Evolutionary conservation across 2,329 filamentous ascomycete species (phyloP), one percentile per base, ranked within the genome.

Genomic region (Xylariaceae sp.): DNA sequence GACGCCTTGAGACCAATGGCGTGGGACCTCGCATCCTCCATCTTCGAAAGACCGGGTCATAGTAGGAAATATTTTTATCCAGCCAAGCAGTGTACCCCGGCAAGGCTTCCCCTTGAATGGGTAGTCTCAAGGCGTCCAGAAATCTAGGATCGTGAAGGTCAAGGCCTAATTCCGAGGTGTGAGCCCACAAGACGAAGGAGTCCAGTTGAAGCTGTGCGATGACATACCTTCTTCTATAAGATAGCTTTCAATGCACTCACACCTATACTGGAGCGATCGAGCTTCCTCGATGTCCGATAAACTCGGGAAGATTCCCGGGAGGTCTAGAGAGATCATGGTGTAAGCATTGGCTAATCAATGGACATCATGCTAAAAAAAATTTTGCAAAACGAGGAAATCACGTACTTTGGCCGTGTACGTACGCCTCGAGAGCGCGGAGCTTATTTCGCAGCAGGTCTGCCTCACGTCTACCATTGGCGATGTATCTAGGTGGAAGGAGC

Each of bases 231-330:
- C 66, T 15, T 75, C 72, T 53, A 78, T 62, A 58, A 77, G 76
- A 48, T 72, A 73, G 45, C 69, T 70, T 59, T 82, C 77, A 47
- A 82, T 74, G 62, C 76, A 80, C 65, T 82, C 79, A 65, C 78
- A 81, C 56, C 75, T 75, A 58, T 82, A 79, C 62, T 82, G 79
- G 46, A 82, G 66, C 35, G 72, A 70, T 48, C 79, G 72, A 22
- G 79, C 79, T 62, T 82, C 80, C 63, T 82, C 79, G 19, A 74
- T 70, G 54, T 80, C 76, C 46, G 77, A 82, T 47, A 80, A 64
- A 54, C 71, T 66, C 19, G 74, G 72, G 42, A 75, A 61, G 53
- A 64, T 66, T 39, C 67, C 64, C 31, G 66, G 61, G 42, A 75
- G 54, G 47, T 71, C 73, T 75, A 60, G 33, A 63, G 61, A n/a